These are phyloP conservation scores for Aspergillus sp. DNA, from an alignment of 2,329 filamentous ascomycete genomes.

Conservation along the genomic window DNA sequence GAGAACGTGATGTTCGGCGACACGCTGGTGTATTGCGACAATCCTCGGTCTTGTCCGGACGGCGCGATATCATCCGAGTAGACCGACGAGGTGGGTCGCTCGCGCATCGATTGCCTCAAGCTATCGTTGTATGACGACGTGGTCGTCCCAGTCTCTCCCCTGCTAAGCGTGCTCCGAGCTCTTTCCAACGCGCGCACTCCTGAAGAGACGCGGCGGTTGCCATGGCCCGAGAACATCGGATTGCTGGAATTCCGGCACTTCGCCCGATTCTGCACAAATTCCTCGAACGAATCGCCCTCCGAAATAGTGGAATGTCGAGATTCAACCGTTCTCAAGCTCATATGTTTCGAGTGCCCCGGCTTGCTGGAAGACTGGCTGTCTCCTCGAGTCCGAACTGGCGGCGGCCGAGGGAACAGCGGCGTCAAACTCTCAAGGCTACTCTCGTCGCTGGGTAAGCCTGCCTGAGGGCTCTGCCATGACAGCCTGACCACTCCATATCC, in stretches of 20 bases:
- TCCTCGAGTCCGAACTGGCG: constrained; percentile 13
- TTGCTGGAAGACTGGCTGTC: constrained; percentile 16
- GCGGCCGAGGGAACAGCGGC: constrained; percentile 28
- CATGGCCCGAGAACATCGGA: constrained; percentile 28
- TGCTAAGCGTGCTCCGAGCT: constrained; percentile 26
- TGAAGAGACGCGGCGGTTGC: constrained; percentile 24
- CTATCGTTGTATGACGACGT: constrained; percentile 25
- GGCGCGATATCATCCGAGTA: constrained; percentile 26
- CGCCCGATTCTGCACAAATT: constrained; percentile 30
- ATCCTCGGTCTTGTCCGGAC: constrained; percentile 20
- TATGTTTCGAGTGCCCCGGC: constrained; percentile 10
- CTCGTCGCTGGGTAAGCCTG: constrained; percentile 27
- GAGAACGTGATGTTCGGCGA: constrained; percentile 12
- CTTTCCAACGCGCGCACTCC: constrained; percentile 25
- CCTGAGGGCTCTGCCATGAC: constrained; percentile 31
- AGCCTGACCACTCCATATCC: constrained; percentile 24
- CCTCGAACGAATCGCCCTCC: constrained; percentile 29
- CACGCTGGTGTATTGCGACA: constrained; percentile 10
- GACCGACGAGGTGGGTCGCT: constrained; percentile 27
- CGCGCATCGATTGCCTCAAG: constrained; percentile 19
- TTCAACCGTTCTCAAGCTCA: constrained; percentile 23
- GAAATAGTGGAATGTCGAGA: constrained; percentile 22
- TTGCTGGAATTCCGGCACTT: constrained; percentile 31
- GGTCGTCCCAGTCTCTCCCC: constrained; percentile 25
- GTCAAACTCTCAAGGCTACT: constrained; percentile 26